Conservation (phyloP, 1,284 basidiomycete genomes). For the Moesziomyces sp. region DNA sequence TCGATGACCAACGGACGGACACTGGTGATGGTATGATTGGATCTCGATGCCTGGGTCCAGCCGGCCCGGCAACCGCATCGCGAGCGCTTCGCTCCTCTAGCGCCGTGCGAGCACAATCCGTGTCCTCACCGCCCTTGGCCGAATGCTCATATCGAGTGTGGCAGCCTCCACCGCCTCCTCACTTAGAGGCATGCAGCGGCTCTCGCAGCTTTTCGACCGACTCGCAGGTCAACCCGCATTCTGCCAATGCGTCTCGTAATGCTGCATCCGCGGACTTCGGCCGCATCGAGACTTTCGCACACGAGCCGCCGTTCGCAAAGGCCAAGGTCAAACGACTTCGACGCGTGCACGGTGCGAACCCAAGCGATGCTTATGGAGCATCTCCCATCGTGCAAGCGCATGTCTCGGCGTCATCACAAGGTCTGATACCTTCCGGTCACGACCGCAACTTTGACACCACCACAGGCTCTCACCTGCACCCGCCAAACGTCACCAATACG, state of each 20-base stretch:
- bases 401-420: neutral
- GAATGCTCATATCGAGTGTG: conserved; percentile 37
- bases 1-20: conserved; percentile 2
- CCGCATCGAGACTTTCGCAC: conserved; percentile 17
- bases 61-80: conserved; percentile 23
- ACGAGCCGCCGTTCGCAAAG: conserved; percentile 19
- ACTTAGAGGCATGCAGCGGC: neutral
- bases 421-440: neutral
- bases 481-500: conserved; percentile 3
- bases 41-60: conserved; percentile 32
- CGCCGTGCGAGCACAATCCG: neutral
- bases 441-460: too few species aligned
- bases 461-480: neutral
- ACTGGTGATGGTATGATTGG: conserved; percentile 46
- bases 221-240: neutral
- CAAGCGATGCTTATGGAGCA: neutral
- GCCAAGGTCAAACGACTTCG: conserved; percentile 27
- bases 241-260: conserved; percentile 1
- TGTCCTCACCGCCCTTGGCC: conserved; percentile 10
- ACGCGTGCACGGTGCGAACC: neutral
- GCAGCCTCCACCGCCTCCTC: conserved; percentile 13
- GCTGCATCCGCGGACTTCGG: conserved; percentile 14
- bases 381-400: neutral
- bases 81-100: conserved; percentile 14
- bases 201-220: conserved; percentile 13